Conservation (phyloP, 305 asterid species). For the Solanum hybrid region DNA sequence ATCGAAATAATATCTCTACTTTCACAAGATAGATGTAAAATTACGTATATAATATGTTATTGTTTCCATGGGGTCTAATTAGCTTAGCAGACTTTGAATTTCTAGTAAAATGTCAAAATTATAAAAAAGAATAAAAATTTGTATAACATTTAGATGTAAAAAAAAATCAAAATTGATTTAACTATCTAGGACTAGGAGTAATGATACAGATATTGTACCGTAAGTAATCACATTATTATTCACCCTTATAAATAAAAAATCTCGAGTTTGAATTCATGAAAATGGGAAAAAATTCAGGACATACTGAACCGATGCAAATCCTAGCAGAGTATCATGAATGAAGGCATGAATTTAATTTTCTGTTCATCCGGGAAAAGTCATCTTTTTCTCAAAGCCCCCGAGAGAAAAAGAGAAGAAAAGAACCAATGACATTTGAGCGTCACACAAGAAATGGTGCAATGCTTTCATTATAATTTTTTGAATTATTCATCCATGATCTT, state of each 20-base stretch:
- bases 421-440: too few species aligned
- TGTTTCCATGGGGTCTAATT: too few species aligned
- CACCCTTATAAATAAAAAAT: too few species aligned
- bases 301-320: too few species aligned
- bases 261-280: too few species aligned
- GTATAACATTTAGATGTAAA: not conserved
- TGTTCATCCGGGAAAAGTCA: too few species aligned
- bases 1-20: not conserved
- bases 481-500: not conserved
- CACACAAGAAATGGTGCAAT: not conserved
- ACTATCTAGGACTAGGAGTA: not conserved
- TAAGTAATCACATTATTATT: not conserved
- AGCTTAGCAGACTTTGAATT: not conserved
- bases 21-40: not conserved
- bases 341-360: too few species aligned
- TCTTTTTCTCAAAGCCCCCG: too few species aligned
- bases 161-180: not conserved
- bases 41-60: not conserved
- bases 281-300: too few species aligned
- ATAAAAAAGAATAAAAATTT: not conserved
- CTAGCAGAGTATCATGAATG: too few species aligned
- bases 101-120: not conserved
- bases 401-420: too few species aligned
- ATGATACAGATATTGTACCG: not conserved
- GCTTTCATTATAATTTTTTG: not conserved